phyloP scores from a whole-genome alignment of 179 eudicot genomes.

The Drosera spatulata region DNA sequence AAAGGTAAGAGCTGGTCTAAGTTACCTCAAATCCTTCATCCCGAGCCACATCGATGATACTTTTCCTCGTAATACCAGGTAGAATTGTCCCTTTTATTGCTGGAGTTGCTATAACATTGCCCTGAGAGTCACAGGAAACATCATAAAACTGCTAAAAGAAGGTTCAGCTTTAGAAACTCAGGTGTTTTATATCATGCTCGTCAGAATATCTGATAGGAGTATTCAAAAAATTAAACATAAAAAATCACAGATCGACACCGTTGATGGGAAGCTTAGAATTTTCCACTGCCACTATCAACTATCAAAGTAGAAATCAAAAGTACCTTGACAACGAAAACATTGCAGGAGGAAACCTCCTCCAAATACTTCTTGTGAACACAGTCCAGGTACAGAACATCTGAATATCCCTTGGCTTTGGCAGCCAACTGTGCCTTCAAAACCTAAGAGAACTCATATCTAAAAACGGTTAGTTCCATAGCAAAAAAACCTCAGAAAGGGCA shows the following conservation, averaged over 20 bases:
- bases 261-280: too few relatives aligned
- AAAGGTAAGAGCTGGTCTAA: not conserved
- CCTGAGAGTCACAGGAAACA: conserved; percentile 26
- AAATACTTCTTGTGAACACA: conserved; percentile 73
- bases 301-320: not conserved
- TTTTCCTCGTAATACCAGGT: conserved; percentile 96
- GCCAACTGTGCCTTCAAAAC: conserved; percentile 81
- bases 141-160: not conserved
- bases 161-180: too few relatives aligned
- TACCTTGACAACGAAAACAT: conserved; percentile 92
- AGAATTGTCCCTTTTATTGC: conserved; percentile 83
- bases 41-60: conserved; percentile 82
- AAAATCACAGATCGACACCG: too few relatives aligned
- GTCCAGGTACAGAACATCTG: conserved; percentile 90
- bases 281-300: too few relatives aligned
- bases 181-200: too few relatives aligned
- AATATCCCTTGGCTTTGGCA: conserved; percentile 87
- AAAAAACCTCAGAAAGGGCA: not conserved
- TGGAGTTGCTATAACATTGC: conserved; percentile 76
- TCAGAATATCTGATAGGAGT: too few relatives aligned
- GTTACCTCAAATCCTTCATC: conserved; percentile 85
- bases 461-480: not conserved
- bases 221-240: too few relatives aligned
- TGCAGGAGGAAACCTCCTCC: conserved; percentile 96
- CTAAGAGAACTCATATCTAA: conserved; percentile 18